Base-by-base conservation (phyloP, 768 basidiomycete species). In the Russula compacta region DNA sequence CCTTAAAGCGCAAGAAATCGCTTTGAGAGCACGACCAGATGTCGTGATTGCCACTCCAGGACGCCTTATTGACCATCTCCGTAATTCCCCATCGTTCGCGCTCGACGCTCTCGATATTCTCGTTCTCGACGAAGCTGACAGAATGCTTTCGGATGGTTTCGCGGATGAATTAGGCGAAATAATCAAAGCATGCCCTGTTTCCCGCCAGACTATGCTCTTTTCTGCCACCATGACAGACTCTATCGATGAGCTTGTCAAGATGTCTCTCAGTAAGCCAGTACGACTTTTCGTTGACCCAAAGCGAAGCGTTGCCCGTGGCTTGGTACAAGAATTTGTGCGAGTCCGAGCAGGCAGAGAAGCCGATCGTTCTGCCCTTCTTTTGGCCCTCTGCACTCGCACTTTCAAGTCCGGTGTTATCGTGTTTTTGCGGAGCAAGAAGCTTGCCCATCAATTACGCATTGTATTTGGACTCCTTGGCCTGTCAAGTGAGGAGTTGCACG, bases 171-270 rank as follows among this genome's bases (percentile, higher is more conserved):
- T 99, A 38, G 77, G 83, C 17, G 97, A 99, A 74, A 97, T 99
- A 67, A 85, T 98, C 74, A 87, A 86, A 68, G 82, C 89, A 17
- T 97, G 94, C 70, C 94, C 94, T 2, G 73, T 73, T 21, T 87
- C 88, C 29, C 83, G 97, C 40, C 97, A 98, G 71, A 98, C 97
- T 4, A 95, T 99, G 93, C 79, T 99, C 40, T 99, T 99, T 74
- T 97, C 94, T 0, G 97, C 97, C 2, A 99, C 97, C 1, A 98
- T 98, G 89, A 98, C 95, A 4, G 97, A 99, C 72, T 88, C 89
- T 1, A 89, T 98, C 9, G 92, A 97, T 67, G 87, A 94, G 69
- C 81, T 99, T 51, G 89, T 98, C 59, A 86, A 85, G 69, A 87
- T 98, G 81, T 92, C 91, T 12, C 75, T 98, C 52, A 88, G 92